These are phyloP conservation scores for Fraxinus americana DNA, from an alignment of 257 asterid genomes.

Conservation along the genomic window DNA sequence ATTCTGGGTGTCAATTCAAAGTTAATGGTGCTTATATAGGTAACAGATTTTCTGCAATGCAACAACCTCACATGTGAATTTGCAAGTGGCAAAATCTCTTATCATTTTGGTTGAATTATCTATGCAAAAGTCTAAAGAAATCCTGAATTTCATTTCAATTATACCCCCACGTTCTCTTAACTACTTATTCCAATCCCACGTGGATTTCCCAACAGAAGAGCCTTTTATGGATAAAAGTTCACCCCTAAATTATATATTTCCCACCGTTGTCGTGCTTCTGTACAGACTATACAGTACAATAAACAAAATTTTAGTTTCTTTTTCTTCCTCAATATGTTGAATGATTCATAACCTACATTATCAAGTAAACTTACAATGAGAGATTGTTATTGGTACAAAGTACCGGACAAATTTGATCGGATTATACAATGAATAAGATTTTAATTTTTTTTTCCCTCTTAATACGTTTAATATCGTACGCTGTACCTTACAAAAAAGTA, in stretches of 20 bases:
- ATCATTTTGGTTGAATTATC: conserved; percentile 21
- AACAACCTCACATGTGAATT: conserved; percentile 46
- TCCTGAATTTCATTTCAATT: conserved; percentile 36
- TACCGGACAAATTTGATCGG: background rate
- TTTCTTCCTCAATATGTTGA: background rate
- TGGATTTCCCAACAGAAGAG: conserved; percentile 40
- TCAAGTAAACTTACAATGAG: background rate
- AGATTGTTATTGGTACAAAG: background rate
- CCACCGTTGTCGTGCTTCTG: background rate
- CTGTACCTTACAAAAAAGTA: background rate
- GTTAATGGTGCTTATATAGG: conserved; percentile 38
- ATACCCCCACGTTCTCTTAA: conserved; percentile 59
- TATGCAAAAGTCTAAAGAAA: conserved; percentile 12
- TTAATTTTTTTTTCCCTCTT: background rate
- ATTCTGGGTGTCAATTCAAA: conserved; percentile 19
- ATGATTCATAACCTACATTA: background rate
- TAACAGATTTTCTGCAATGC: conserved; percentile 12
- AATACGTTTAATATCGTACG: background rate
- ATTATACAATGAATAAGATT: background rate
- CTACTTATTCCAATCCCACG: conserved; percentile 42
- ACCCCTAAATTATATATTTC: conserved; percentile 20
- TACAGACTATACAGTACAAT: background rate
- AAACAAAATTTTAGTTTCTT: background rate
- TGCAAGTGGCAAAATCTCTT: conserved; percentile 23
- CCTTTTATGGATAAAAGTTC: conserved; percentile 39